These are phyloP conservation scores for Sarocladiaceae sp. DNA, from an alignment of 2,329 filamentous ascomycete genomes.

Conservation along the genomic window DNA sequence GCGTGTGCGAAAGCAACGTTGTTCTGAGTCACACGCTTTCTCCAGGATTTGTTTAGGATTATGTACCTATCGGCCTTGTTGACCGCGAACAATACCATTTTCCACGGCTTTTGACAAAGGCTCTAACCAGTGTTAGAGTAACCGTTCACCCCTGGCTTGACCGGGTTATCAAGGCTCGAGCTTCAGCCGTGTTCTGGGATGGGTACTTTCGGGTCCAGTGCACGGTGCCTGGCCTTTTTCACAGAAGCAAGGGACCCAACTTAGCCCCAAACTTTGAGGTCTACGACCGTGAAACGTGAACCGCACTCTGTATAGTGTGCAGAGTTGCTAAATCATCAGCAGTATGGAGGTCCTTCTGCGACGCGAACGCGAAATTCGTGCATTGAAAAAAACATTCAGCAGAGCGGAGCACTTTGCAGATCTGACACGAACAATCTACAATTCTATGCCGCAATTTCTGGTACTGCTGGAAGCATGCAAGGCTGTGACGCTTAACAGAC, in stretches of 20 bases:
- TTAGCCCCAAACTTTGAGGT: neutral
- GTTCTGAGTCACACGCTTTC: neutral
- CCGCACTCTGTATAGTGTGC: neutral
- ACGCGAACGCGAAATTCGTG: too few relatives aligned
- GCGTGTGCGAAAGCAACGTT: too few relatives aligned
- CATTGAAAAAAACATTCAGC: too few relatives aligned
- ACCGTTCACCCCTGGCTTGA: neutral
- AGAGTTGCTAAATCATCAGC: neutral
- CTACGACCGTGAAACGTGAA: neutral
- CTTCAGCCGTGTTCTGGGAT: neutral
- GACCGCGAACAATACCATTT: too few relatives aligned
- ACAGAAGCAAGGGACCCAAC: neutral
- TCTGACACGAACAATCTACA: too few relatives aligned
- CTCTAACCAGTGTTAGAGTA: neutral
- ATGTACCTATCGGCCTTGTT: too few relatives aligned
- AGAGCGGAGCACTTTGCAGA: too few relatives aligned
- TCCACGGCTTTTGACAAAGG: too few relatives aligned
- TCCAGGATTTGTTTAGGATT: too few relatives aligned
- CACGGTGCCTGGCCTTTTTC: neutral
- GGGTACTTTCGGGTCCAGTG: neutral
- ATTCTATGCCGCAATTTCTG: too few relatives aligned
- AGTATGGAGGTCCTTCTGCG: too few relatives aligned
- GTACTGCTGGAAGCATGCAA: conserved; percentile 1
- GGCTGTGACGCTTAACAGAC: conserved; percentile 12
- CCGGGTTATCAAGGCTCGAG: neutral